A percentile compares a stretch with the other conserved stretches of the same genome.
phyloP scores from a whole-genome alignment of 2,329 filamentous ascomycete genomes.

The Alternaria alternata region DNA sequence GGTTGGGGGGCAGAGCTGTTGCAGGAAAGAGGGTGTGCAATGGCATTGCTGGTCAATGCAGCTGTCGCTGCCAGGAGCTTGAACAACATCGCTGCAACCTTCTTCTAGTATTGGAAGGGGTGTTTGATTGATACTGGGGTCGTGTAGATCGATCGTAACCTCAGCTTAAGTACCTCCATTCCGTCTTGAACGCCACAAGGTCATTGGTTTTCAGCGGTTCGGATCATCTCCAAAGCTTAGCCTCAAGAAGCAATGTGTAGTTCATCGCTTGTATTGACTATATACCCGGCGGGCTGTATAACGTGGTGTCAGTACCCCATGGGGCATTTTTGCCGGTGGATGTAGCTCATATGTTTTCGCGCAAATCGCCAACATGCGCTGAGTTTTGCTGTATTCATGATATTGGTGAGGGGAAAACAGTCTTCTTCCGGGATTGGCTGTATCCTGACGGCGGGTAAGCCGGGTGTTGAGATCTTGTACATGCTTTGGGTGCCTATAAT shows the following conservation, averaged over 20 bases:
- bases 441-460: background rate
- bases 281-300: constrained; percentile 12
- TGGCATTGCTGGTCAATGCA: background rate
- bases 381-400: background rate
- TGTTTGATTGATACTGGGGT: background rate
- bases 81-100: constrained; percentile 6
- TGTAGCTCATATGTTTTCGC: background rate
- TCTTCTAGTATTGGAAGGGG: background rate
- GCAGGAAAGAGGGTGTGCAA: constrained; percentile 2
- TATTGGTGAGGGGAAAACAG: constrained; percentile 2
- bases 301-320: background rate
- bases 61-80: background rate
- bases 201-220: background rate
- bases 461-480: background rate
- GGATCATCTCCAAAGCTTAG: constrained; percentile 1
- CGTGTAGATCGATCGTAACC: background rate
- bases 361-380: background rate
- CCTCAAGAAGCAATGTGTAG: background rate
- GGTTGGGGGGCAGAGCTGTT: constrained; percentile 11
- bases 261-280: background rate
- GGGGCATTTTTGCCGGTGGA: constrained; percentile 10
- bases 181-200: background rate
- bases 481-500: background rate
- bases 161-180: constrained; percentile 7
- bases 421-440: background rate